Base-by-base conservation (phyloP, 257 asterid species). In the Ajuga chamaepitys region DNA sequence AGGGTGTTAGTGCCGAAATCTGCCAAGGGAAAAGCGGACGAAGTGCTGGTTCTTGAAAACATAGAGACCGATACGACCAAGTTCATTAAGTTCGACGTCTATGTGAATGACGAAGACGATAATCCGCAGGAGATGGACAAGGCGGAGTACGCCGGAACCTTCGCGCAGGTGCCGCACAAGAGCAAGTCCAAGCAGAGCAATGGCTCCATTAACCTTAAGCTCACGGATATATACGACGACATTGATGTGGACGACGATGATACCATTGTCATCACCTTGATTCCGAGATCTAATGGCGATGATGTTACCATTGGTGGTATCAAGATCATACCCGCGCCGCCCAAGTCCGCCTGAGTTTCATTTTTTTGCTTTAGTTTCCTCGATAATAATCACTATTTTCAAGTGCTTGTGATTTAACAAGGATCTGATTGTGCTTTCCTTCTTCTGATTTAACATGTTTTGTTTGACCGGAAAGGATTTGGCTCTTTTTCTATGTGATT, bases 141-240 rank as follows among this genome's bases (percentile, higher is more conserved):
- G 81, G 83, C 77, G 0, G 83, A 79, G 81, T 84, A 72, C 7
- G 82, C 84, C 0, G 88, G 91, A 2, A 77, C 86, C 0, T 84
- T 72, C 28, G 76, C 90, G 2, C 84, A 78, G 62, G 70, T 84
- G 74, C 85, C 90, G 56, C 85, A 80, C 53, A 81, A 60, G 75
- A 67, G 65, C 0, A 58, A 44, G 59, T 18, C 53, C 9, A 65
- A 71, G 73, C 28, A 37, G 56, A 66, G 58, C n/a, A 72, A 11
- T 16, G 48, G 79, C 1, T 64, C 44, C 2, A 56, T 77, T 17
- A 64, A 7, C 0, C 59, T 77, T 45, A 74, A 66, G 18, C 22
- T 81, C 70, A 64, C 70, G 0, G 75, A 72, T 12, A 40, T 81
- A 2, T 81, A 81, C 16, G 77, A 81, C 0, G 82, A 81, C 26